Evolutionary conservation across 331 rosid species (phyloP).

Genomic region (Arachis monticola): DNA sequence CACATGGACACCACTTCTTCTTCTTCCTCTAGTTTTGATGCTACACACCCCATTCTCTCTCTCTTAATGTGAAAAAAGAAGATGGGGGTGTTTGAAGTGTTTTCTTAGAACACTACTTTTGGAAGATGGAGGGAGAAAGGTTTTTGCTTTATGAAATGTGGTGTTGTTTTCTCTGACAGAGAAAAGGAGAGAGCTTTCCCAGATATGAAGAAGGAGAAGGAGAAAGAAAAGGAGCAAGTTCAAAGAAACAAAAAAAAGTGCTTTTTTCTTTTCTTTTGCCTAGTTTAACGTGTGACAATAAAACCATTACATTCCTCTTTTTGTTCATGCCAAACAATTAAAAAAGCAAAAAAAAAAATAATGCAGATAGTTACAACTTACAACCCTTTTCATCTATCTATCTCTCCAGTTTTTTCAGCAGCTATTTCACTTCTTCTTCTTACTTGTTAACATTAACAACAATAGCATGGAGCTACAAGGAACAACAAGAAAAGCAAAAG

Average conservation of each 20-base stretch:
- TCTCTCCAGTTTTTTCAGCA: neutral
- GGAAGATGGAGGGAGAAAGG: slow-evolving; percentile 53
- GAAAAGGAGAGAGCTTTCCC: slow-evolving; percentile 53
- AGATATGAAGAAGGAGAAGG: slow-evolving; percentile 38
- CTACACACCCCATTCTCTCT: slow-evolving; percentile 86
- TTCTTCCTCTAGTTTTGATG: slow-evolving; percentile 95
- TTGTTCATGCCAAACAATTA: slow-evolving; percentile 20
- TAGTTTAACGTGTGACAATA: slow-evolving; percentile 31
- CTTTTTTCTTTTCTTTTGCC: slow-evolving; percentile 40
- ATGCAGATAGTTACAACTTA: slow-evolving; percentile 19
- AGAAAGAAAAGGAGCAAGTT: slow-evolving; percentile 37
- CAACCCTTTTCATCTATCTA: slow-evolving; percentile 38
- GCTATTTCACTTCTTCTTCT: too few relatives aligned
- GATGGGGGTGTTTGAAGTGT: neutral
- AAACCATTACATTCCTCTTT: slow-evolving; percentile 42
- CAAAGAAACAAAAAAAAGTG: slow-evolving; percentile 36
- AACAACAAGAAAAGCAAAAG: neutral
- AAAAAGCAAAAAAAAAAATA: neutral
- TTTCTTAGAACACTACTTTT: slow-evolving; percentile 36
- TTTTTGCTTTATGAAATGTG: slow-evolving; percentile 47
- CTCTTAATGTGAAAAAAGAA: too few relatives aligned
- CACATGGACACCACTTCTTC: slow-evolving; percentile 80
- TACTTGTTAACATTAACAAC: neutral
- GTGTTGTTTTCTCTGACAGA: slow-evolving; percentile 48
- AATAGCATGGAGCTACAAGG: neutral